Evolutionary conservation across 441 rosid species (phyloP), one percentile per base, ranked within the genome.

Genomic region (Isatis lusitanica): DNA sequence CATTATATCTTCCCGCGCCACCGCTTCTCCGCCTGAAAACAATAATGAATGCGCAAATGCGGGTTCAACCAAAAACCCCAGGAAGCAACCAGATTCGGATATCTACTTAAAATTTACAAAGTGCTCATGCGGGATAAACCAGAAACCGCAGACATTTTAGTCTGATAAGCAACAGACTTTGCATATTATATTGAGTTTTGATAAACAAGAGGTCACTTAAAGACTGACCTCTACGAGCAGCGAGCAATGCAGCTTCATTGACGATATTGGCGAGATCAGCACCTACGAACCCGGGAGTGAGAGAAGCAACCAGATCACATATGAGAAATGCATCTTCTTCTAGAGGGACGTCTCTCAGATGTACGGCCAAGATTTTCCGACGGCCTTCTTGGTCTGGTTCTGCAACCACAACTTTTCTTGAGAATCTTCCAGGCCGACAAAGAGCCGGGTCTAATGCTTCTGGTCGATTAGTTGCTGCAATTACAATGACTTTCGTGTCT

Each of bases 1-100:
- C 98, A 95, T 95, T 78, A 95, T 83, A 75, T 95, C 96, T 85
- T 95, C 99, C 82, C 99, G 87, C 11, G 83, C 80, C 71, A 95
- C 93, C 0, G 58, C 73, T 82, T 90, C 99, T 43, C 85, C 84
- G 6, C 92, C 97, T 94, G 82, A 57, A 62, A 66, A 59, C 73
- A 36, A 73, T 73, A 62, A 26, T 52, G 28, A 58, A 33, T 35
- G 3, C 7, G 3, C 47, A 33, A 52, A 17, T 21, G 43, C 44
- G 4, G 48, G 40, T 64, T 56, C 55, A 69, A 12, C 44, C 44
- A 40, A 1, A 26, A 9, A 36, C 39, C 38, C 4, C 18, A 38
- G 1, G 15, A 44, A 21, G 24, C 24, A 21, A 21, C 24, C 24
- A 21, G 24, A 21, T 21, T 21, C 24, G 24, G 24, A 21, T 21